These are phyloP conservation scores for Yarrowia bubula DNA, from an alignment of 805 yeast species.

Conservation along the genomic window DNA sequence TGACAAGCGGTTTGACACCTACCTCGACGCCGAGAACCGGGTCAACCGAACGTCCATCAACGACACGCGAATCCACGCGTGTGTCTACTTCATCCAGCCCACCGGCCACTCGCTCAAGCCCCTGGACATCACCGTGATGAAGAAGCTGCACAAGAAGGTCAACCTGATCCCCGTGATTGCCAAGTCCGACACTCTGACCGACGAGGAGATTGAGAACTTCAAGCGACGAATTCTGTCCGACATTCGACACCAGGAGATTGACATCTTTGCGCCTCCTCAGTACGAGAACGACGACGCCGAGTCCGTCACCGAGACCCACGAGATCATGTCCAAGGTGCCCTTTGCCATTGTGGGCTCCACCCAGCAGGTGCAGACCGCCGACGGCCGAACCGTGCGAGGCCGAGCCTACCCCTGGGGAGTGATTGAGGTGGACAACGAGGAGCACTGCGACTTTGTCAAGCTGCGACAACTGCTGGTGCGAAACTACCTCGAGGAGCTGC, in stretches of 20 bases:
- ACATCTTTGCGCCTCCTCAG: conserved; percentile 70
- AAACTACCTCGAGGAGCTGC: conserved; percentile 89
- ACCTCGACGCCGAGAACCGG: conserved; percentile 85
- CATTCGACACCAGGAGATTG: conserved; percentile 68
- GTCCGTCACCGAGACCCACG: conserved; percentile 60
- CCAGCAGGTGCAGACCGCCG: conserved; percentile 57
- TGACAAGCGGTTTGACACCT: conserved; percentile 79
- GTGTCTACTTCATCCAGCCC: conserved; percentile 92
- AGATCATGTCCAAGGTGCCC: conserved; percentile 71
- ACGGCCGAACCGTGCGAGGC: conserved; percentile 83
- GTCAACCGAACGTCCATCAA: conserved; percentile 65
- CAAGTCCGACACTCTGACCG: conserved; percentile 88
- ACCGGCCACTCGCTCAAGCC: conserved; percentile 92
- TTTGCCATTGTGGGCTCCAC: conserved; percentile 95
- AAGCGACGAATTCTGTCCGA: conserved; percentile 78
- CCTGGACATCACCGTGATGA: conserved; percentile 84
- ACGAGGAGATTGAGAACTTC: conserved; percentile 74
- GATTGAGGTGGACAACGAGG: conserved; percentile 91
- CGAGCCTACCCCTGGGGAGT: conserved; percentile 97
- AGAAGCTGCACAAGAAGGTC: conserved; percentile 82
- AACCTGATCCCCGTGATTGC: conserved; percentile 94
- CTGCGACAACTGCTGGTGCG: conserved; percentile 85
- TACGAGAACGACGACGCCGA: conserved; percentile 86
- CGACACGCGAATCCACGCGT: conserved; percentile 90
- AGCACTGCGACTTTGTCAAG: conserved; percentile 86